phyloP scores from a whole-genome alignment of 805 yeast genomes.

The Naumovozyma baii region DNA sequence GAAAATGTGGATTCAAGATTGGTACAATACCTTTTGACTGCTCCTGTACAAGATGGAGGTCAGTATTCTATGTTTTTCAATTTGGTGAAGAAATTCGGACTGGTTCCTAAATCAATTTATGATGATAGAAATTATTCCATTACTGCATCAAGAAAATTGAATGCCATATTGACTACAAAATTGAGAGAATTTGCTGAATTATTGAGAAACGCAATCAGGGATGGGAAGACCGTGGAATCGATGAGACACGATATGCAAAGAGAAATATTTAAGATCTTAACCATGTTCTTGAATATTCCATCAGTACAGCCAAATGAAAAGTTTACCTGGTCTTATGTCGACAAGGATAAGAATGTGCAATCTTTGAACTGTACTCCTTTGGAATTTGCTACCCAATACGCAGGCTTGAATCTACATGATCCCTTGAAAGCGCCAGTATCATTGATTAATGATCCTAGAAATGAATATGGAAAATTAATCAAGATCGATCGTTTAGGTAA shows the following conservation, averaged over 20 bases:
- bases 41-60: conserved; percentile 77
- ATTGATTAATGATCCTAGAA: conserved; percentile 74
- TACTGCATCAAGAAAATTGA: conserved; percentile 43
- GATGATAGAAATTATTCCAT: conserved; percentile 59
- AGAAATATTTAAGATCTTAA: conserved; percentile 54
- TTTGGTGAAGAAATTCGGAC: conserved; percentile 68
- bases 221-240: conserved; percentile 34
- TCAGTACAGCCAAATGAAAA: conserved; percentile 57
- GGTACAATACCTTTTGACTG: conserved; percentile 52
- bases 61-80: conserved; percentile 80
- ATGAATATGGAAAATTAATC: conserved; percentile 51
- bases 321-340: conserved; percentile 66
- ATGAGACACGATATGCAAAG: conserved; percentile 42
- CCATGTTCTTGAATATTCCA: conserved; percentile 68
- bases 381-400: conserved; percentile 49
- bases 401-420: conserved; percentile 35
- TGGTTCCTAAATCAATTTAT: conserved; percentile 63
- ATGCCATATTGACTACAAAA: conserved; percentile 54
- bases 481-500: conserved; percentile 70
- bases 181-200: conserved; percentile 70
- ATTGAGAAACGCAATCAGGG: conserved; percentile 37
- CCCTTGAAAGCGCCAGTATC: conserved; percentile 47
- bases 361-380: conserved; percentile 49
- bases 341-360: conserved; percentile 52
- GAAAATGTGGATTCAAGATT: conserved; percentile 62